Evolutionary conservation across 2,329 filamentous ascomycete genomes (phyloP).

Genomic region (Penicillium sp.): DNA sequence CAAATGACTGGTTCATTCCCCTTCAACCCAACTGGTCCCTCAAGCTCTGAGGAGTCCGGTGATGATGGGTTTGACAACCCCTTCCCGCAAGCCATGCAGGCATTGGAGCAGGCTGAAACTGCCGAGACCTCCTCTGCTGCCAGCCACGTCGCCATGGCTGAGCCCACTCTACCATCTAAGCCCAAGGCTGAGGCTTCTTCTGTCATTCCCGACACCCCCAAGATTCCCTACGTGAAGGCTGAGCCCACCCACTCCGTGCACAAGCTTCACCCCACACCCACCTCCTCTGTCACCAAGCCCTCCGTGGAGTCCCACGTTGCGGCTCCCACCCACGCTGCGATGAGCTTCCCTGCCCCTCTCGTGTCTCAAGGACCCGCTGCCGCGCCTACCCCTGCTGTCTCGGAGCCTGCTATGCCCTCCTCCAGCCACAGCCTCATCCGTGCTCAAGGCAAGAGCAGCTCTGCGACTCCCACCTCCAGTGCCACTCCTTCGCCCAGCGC

Average conservation of each 20-base stretch:
- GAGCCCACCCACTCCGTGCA: not conserved
- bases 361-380: not conserved
- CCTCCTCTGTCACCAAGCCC: not conserved
- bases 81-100: constrained; percentile 17
- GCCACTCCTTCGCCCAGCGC: constrained; percentile 9
- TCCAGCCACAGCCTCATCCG: not conserved
- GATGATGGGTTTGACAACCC: constrained; percentile 18
- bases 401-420: not conserved
- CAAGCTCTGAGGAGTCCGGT: constrained; percentile 5
- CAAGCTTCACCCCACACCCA: not conserved
- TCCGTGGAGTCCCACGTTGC: not conserved
- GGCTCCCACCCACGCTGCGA: not conserved
- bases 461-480: constrained; percentile 12
- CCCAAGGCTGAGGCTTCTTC: not conserved
- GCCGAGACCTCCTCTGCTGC: not conserved
- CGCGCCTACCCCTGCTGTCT: not conserved
- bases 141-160: too few species aligned
- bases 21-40: constrained; percentile 14
- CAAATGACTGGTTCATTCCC: constrained; percentile 12
- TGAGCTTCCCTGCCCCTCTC: constrained; percentile 3
- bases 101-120: constrained; percentile 12
- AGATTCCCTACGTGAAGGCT: not conserved
- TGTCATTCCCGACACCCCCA: not conserved
- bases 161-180: not conserved
- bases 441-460: not conserved